Base-by-base conservation (phyloP, 75 land plant species). In the Cryptomeria japonica region DNA sequence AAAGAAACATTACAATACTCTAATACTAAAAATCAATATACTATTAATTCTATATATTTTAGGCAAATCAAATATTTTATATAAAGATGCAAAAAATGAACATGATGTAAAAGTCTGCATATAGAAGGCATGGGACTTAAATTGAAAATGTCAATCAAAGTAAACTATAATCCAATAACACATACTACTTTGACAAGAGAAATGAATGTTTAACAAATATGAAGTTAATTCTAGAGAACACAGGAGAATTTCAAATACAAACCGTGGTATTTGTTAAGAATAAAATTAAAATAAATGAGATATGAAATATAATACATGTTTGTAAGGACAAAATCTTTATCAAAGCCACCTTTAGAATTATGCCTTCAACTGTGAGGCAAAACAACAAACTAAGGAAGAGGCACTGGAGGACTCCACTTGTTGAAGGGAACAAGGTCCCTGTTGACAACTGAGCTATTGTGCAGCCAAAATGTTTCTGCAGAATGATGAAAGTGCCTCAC, bases 391-490 rank as follows among this genome's bases (percentile, higher is more conserved):
- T 88, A 96, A 42, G 97, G 97, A 78, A 96, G 90, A 28, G 92
- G 96, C 87, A 97, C 87, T 8, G 99, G 97, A 73, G 93, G 94
- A 82, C 79, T 90, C 99, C 99, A 97, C 22, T 92, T 85, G 15
- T 80, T 61, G 56, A 97, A 94, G 36, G 91, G 89, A 19, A 92
- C 87, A 83, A 97, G 89, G 80, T 97, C 68, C 78, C 93, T 91
- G 88, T 94, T 93, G 16, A 97, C 95, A 80, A 96, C 47, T 46
- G 96, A 89, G 19, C 92, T 84, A 87, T 97, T 96, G 75, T 97
- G 98, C 87, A 96, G 91, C 99, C 99, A 97, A 85, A 97, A 97
- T 80, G 97, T 96, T 82, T 96, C 98, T 38, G 89, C 44, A 36
- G 97, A 96, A 68, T 96, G 99, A 88, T 94, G 99, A 79, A 96